These are phyloP conservation scores for Cyamopsis tetragonoloba DNA, from an alignment of 306 rosid species.

Conservation along the genomic window DNA sequence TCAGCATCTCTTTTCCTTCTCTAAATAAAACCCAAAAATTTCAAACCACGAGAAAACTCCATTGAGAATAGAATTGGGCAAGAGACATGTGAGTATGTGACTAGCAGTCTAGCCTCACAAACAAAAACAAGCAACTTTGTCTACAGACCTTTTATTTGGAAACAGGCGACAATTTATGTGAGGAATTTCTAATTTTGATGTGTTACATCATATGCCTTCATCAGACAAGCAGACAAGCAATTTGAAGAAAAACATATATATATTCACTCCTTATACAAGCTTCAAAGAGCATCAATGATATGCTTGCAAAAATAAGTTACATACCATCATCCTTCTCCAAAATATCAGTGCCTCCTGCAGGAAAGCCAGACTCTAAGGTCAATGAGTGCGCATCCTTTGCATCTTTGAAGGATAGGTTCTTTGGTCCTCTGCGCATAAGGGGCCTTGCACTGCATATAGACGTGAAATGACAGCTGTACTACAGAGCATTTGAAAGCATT, in stretches of 20 bases:
- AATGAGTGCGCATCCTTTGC: constrained; percentile 44
- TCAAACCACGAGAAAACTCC: too few species aligned
- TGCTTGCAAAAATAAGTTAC: constrained; percentile 14
- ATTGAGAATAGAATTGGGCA: not conserved
- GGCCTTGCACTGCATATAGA: constrained; percentile 58
- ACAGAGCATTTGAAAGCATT: constrained; percentile 16
- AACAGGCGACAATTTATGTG: not conserved
- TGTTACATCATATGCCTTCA: not conserved
- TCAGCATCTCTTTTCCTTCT: too few species aligned
- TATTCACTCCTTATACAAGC: not conserved
- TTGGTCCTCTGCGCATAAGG: constrained; percentile 48
- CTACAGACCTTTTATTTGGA: not conserved
- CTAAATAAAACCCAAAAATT: not conserved
- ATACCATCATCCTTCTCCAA: constrained; percentile 72
- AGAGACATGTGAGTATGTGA: not conserved
- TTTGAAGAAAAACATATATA: not conserved
- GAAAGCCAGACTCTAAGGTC: constrained; percentile 35
- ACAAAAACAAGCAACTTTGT: not conserved
- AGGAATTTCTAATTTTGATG: not conserved
- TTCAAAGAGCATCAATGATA: not conserved
- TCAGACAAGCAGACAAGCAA: not conserved
- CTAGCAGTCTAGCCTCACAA: not conserved
- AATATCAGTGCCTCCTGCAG: constrained; percentile 39
- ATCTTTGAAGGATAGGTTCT: constrained; percentile 29
- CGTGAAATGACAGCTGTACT: constrained; percentile 17